A percentile compares a stretch with the other conserved stretches of the same genome.
Conservation (phyloP, 768 basidiomycete species). For the Amanita polypyramis region DNA sequence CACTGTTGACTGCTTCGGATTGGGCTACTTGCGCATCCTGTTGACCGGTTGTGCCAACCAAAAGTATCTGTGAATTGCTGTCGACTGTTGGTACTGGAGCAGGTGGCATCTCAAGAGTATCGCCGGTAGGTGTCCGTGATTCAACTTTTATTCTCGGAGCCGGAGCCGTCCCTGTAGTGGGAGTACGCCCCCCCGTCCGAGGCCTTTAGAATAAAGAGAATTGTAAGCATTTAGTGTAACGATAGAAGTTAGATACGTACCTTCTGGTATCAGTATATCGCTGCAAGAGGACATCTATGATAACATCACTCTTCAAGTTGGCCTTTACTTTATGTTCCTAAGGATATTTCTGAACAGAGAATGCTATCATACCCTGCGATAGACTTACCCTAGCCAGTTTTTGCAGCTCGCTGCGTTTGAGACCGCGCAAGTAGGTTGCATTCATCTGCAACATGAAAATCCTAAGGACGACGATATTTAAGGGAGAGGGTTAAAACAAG, state of each 20-base stretch:
- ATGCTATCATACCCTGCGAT: neutral
- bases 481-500: neutral
- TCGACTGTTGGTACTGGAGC: too few species aligned
- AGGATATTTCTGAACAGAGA: neutral
- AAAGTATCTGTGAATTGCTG: too few species aligned
- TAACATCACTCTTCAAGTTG: constrained; percentile 12
- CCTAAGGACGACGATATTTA: neutral
- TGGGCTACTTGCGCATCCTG: too few species aligned
- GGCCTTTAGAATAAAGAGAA: neutral
- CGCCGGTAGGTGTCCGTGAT: too few species aligned
- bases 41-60: too few species aligned
- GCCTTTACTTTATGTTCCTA: constrained; percentile 16
- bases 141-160: neutral
- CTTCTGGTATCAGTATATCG: neutral
- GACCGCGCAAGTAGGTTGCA: constrained; percentile 4
- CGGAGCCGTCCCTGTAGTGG: too few species aligned
- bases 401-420: constrained; percentile 12
- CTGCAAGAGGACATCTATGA: constrained; percentile 12
- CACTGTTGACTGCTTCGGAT: too few species aligned
- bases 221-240: neutral
- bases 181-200: neutral
- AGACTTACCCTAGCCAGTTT: constrained; percentile 13
- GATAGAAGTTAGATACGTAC: neutral
- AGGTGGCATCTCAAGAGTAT: too few species aligned
- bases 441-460: constrained; percentile 5